These are phyloP conservation scores for Globisporangium ultimum DNA, from an alignment of 352 stramenopile genomes.

Conservation along the genomic window DNA sequence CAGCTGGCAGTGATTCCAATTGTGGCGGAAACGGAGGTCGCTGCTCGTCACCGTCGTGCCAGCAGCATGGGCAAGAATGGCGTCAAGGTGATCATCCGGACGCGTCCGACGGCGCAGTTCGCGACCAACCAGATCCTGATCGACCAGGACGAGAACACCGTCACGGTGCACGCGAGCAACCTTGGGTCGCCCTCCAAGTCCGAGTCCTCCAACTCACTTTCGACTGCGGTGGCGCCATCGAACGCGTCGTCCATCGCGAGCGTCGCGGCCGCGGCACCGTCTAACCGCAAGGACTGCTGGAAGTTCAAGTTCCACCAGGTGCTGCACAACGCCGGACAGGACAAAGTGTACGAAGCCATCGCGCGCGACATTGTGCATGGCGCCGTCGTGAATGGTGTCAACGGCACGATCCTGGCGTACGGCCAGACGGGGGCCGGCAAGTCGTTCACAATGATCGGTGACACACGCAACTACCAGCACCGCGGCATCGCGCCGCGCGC, in stretches of 20 bases:
- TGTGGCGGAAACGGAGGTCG: too few relatives aligned
- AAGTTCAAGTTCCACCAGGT: slow-evolving; percentile 92
- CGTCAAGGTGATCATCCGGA: slow-evolving; percentile 85
- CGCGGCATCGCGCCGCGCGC: slow-evolving; percentile 85
- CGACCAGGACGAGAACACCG: slow-evolving; percentile 68
- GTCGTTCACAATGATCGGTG: slow-evolving; percentile 91
- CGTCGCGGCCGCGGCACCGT: slow-evolving; percentile 28
- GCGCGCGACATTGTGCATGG: slow-evolving; percentile 87
- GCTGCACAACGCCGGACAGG: slow-evolving; percentile 89
- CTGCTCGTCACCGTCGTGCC: neutral
- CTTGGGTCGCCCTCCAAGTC: slow-evolving; percentile 26
- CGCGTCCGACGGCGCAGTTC: slow-evolving; percentile 73
- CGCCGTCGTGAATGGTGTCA: slow-evolving; percentile 84
- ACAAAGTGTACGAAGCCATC: slow-evolving; percentile 89
- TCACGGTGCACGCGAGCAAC: slow-evolving; percentile 50
- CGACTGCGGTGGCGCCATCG: neutral
- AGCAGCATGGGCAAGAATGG: slow-evolving; percentile 49
- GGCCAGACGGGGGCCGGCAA: slow-evolving; percentile 88
- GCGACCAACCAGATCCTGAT: slow-evolving; percentile 76
- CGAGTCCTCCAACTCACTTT: slow-evolving; percentile 14
- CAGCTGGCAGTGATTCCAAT: too few relatives aligned
- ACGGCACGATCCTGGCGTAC: slow-evolving; percentile 88
- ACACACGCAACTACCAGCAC: slow-evolving; percentile 90
- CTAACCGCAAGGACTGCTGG: slow-evolving; percentile 81
- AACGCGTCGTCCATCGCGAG: slow-evolving; percentile 7